Evolutionary conservation across 805 yeast species (phyloP).

Genomic region (Pichia heedii): DNA sequence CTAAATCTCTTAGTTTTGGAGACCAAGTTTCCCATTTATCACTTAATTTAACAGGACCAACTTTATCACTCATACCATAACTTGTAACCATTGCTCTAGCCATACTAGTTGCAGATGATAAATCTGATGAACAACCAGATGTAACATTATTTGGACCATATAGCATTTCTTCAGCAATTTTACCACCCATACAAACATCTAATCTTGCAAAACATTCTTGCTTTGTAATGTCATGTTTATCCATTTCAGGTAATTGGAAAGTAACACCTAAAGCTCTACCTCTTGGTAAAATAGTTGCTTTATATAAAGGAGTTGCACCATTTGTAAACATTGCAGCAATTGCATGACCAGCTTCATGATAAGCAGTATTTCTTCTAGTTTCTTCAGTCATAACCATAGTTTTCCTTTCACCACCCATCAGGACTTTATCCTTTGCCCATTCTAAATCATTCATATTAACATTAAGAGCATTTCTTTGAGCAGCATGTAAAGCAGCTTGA

Average conservation of each 20-base stretch:
- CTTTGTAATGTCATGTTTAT: conserved; percentile 87
- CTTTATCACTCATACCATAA: conserved; percentile 90
- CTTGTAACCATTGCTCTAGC: conserved; percentile 97
- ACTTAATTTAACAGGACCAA: conserved; percentile 85
- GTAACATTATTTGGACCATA: conserved; percentile 91
- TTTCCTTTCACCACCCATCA: conserved; percentile 96
- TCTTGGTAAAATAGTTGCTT: conserved; percentile 94
- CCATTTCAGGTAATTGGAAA: conserved; percentile 97
- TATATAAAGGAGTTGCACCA: conserved; percentile 92
- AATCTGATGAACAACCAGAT: conserved; percentile 90
- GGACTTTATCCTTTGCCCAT: conserved; percentile 98
- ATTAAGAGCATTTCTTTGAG: conserved; percentile 81
- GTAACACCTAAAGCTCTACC: conserved; percentile 96
- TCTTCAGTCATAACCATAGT: conserved; percentile 98
- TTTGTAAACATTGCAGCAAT: conserved; percentile 92
- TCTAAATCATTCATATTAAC: conserved; percentile 91
- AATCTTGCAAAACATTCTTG: conserved; percentile 83
- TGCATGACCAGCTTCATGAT: conserved; percentile 99
- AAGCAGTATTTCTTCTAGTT: conserved; percentile 87
- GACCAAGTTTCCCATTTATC: conserved; percentile 97
- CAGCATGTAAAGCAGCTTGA: conserved; percentile 97
- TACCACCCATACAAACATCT: conserved; percentile 99
- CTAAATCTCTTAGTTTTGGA: conserved; percentile 74
- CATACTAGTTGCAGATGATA: conserved; percentile 79
- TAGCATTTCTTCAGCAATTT: conserved; percentile 88